Base-by-base conservation (phyloP, 2,329 filamentous ascomycete species). In the Colletotrichum musae region DNA sequence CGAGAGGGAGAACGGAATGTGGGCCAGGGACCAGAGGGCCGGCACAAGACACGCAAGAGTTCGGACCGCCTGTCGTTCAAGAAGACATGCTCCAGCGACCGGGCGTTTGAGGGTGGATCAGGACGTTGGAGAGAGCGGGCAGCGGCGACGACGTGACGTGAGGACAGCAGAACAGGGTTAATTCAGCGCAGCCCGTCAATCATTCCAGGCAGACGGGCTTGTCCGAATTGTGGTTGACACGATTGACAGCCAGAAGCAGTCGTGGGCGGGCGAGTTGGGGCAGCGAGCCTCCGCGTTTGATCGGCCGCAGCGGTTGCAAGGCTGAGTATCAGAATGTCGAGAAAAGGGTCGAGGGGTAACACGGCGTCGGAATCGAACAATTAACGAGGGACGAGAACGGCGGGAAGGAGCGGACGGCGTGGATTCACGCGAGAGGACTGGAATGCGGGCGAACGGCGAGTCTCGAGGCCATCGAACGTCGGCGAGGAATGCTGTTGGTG, bases 231-330 rank as follows among this genome's bases (percentile, higher is more conserved):
- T 21, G 50, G 54, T 36, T 63, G 52, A 68, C 39, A 45, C 52
- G 21, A 18, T 21, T 21, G 45, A 10, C n/a, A 58, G 39, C 43
- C n/a, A 36, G 28, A 28, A 39, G 48, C 28, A 56, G 28, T 41
- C 15, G 61, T 36, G 24, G 39, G 26, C 16, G 28, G 64, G 28
- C 16, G 16, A 50, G 58, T 50, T 68, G 58, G 64, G 58, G 45
- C n/a, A 36, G 64, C 26, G 53, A 68, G 43, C 63, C 58, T 63
- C 68, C 68, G 68, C 52, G 68, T 70, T 70, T 68, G 68, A 70
- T 70, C 68, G 68, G 64, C 68, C 64, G 32, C 48, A 18, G 52
- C 48, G 47, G 58, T 52, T 64, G 58, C 68, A 68, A 70, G 64
- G 58, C 68, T 59, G 48, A 58, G 68, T 70, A 57, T 68, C 68